Percentiles rank a stretch among this genome's conserved stretches.
Conservation (phyloP, 306 rosid species). For the Bauhinia variegata region DNA sequence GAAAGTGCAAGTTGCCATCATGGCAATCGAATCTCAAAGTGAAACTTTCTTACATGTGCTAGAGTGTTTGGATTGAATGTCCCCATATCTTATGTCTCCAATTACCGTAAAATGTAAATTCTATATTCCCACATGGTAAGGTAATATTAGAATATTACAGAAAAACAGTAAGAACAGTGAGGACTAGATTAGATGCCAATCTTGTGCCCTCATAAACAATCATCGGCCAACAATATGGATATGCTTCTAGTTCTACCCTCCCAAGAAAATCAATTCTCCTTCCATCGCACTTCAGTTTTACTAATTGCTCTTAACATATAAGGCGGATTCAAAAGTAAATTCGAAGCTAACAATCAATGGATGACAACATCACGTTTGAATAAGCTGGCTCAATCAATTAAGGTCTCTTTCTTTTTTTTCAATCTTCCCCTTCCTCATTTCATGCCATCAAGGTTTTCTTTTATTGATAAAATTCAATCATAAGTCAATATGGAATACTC, state of each 20-base stretch:
- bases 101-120: too few species aligned
- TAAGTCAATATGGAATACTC: not conserved
- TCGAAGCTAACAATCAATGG: not conserved
- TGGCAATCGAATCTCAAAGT: not conserved
- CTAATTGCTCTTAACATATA: too few species aligned
- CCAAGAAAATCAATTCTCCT: not conserved
- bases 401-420: not conserved
- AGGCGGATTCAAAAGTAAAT: not conserved
- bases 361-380: not conserved
- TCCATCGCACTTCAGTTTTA: slow-evolving; percentile 1
- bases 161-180: not conserved
- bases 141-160: not conserved
- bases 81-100: not conserved
- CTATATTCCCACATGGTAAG: too few species aligned
- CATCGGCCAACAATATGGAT: not conserved
- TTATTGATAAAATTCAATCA: not conserved
- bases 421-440: too few species aligned
- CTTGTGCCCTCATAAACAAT: not conserved
- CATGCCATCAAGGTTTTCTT: not conserved
- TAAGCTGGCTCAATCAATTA: not conserved
- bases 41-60: slow-evolving; percentile 8
- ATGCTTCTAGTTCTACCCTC: not conserved
- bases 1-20: not conserved
- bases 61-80: not conserved
- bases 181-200: not conserved